These are phyloP conservation scores for Osmozyma mogii DNA, from an alignment of 805 yeast species.

Conservation along the genomic window DNA sequence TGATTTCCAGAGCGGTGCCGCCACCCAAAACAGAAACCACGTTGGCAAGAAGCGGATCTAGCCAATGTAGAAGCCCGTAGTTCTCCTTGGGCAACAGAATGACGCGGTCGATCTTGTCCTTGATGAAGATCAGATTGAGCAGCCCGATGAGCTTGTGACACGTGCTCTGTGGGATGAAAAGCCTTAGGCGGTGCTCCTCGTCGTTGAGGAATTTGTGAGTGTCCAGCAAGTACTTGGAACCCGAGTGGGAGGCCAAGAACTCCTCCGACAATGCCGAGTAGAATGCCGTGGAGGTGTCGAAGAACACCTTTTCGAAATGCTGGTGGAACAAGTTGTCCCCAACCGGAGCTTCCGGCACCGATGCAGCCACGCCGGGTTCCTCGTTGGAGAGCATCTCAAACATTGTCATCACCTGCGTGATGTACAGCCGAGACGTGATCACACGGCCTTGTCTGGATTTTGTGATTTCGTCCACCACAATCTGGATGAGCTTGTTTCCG, in stretches of 20 bases:
- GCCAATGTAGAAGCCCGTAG: conserved; percentile 55
- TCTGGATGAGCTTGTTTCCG: conserved; percentile 41
- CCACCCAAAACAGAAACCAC: conserved; percentile 5
- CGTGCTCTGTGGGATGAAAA: conserved; percentile 44
- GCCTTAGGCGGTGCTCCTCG: conserved; percentile 50
- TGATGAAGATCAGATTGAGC: conserved; percentile 53
- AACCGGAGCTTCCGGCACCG: conserved; percentile 17
- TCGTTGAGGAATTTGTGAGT: conserved; percentile 47
- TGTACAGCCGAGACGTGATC: conserved; percentile 44
- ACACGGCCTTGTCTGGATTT: conserved; percentile 47
- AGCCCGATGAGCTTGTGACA: conserved; percentile 45
- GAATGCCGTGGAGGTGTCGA: conserved; percentile 47
- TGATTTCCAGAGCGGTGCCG: conserved; percentile 1
- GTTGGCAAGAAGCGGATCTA: conserved; percentile 31
- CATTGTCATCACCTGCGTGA: conserved; percentile 61
- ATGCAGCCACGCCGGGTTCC: conserved; percentile 3
- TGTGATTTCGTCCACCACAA: conserved; percentile 48
- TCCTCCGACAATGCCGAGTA: conserved; percentile 43
- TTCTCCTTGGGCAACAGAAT: conserved; percentile 37
- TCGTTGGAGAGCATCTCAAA: conserved; percentile 53
- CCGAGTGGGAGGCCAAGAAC: conserved; percentile 33
- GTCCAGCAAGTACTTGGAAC: conserved; percentile 47
- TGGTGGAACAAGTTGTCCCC: conserved; percentile 57
- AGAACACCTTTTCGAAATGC: conserved; percentile 59
- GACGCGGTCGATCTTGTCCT: conserved; percentile 48